Percentiles rank a stretch among this genome's conserved stretches.
phyloP scores from a whole-genome alignment of 345 rosid genomes.

The Punica granatum region DNA sequence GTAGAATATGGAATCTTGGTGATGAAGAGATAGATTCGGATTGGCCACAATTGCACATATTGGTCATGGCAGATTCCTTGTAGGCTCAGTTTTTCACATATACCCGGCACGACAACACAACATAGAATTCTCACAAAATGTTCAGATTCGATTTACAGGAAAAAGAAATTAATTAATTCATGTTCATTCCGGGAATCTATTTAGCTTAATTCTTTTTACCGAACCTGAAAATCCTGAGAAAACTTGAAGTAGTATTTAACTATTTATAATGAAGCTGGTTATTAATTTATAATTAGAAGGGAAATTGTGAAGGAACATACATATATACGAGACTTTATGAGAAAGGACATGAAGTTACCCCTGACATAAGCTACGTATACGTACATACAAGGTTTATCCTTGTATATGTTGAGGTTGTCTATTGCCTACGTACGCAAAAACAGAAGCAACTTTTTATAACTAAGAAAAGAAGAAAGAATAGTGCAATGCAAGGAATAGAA shows the following conservation, averaged over 20 bases:
- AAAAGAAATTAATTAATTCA: too few relatives aligned
- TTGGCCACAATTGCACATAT: background rate
- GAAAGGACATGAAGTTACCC: background rate
- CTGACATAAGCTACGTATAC: background rate
- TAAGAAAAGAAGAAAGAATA: background rate
- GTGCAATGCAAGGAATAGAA: background rate
- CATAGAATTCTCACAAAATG: too few relatives aligned
- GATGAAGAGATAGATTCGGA: background rate
- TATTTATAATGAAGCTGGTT: too few relatives aligned
- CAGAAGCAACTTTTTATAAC: background rate
- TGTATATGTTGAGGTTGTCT: constrained; percentile 1
- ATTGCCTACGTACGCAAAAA: background rate
- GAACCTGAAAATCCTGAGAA: too few relatives aligned
- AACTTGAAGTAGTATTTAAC: too few relatives aligned
- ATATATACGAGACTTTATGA: too few relatives aligned
- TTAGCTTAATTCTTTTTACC: too few relatives aligned
- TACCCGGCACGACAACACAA: too few relatives aligned
- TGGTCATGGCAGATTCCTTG: background rate
- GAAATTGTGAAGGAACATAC: too few relatives aligned
- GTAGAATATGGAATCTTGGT: background rate
- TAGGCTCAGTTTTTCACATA: background rate
- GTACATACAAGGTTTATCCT: too few relatives aligned
- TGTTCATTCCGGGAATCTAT: too few relatives aligned
- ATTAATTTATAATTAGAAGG: too few relatives aligned
- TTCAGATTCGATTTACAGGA: background rate